phyloP scores from a whole-genome alignment of 2,329 filamentous ascomycete genomes.

The Cladophialophora bantiana region DNA sequence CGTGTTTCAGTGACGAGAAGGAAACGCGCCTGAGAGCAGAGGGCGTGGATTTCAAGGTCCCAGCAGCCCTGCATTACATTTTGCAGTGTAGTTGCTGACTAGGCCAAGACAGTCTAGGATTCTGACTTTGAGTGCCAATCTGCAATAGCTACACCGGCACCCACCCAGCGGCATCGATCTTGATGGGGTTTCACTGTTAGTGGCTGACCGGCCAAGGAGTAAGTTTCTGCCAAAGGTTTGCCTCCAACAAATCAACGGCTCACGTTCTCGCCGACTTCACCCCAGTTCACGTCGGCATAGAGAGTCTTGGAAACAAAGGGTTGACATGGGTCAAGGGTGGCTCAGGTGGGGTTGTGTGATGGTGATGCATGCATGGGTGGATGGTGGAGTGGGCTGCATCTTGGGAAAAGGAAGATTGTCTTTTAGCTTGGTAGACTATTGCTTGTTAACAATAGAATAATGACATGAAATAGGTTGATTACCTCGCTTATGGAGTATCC shows the following conservation, averaged over 20 bases:
- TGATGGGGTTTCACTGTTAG: not conserved
- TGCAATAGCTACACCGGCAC: not conserved
- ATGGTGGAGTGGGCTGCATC: not conserved
- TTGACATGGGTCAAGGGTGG: not conserved
- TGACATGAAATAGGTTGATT: not conserved
- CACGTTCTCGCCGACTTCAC: not conserved
- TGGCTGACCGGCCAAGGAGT: not conserved
- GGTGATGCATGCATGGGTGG: not conserved
- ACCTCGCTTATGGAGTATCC: not conserved
- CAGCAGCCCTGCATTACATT: not conserved
- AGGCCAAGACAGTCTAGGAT: not conserved
- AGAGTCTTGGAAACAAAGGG: not conserved
- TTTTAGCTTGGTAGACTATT: not conserved
- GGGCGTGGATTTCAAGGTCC: not conserved
- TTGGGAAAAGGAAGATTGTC: not conserved
- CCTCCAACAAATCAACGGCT: not conserved
- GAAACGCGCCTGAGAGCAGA: not conserved
- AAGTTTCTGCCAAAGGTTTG: not conserved
- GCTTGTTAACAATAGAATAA: not conserved
- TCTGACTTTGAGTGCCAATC: not conserved
- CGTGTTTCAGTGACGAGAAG: not conserved
- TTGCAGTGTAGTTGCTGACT: not conserved
- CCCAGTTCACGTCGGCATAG: not conserved
- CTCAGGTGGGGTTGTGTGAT: constrained; percentile 3
- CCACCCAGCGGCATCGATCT: not conserved